Evolutionary conservation across 2,329 filamentous ascomycete genomes (phyloP), one percentile per base, ranked within the genome.

Genomic region (Xylaria sp.): DNA sequence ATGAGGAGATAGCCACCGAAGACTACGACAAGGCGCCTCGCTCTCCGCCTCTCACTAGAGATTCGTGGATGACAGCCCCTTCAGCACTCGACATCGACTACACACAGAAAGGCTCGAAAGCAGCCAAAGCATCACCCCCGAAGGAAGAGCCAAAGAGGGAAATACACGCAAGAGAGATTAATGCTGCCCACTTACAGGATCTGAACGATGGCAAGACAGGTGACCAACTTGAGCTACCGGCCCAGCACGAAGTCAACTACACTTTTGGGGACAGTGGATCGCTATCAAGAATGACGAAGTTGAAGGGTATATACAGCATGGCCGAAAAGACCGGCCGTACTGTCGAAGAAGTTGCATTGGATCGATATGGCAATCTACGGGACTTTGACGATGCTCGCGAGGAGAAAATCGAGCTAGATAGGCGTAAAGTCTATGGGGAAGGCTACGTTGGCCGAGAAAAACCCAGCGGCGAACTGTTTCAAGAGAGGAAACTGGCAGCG

Each of bases 211-310:
- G 88, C 2, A 89, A 86, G 60, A 81, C 80, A 0, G 72, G 86
- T 1, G 86, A 88, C 34, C 84, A 88, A 15, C 79, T 88, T 10
- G 82, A 85, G 25, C 80, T 88, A 7, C 84, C 87, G 1, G 83
- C 85, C 0, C 82, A 89, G 54, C 84, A 89, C 63, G 87, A 92
- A 65, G 88, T 97, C 9, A 85, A 88, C 67, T 99, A 98, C 78
- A 92, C 84, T 0, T 97, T 99, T 80, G 96, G 97, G 20, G 96
- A 99, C 79, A 83, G 88, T 7, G 95, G 96, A 0, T 95, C 94
- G 15, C 89, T 94, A 75, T 99, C 97, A 96, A 91, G 97, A 59
- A 97, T 99, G 94, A 97, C 92, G 6, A 98, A 94, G 80, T 88
- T 99, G 39, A 94, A 92, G 73, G 92, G 90, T 12, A 93, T 97